Evolutionary conservation across 2,329 filamentous ascomycete genomes (phyloP), one percentile per base, ranked within the genome.

Genomic region (Fusarium pininemorale): DNA sequence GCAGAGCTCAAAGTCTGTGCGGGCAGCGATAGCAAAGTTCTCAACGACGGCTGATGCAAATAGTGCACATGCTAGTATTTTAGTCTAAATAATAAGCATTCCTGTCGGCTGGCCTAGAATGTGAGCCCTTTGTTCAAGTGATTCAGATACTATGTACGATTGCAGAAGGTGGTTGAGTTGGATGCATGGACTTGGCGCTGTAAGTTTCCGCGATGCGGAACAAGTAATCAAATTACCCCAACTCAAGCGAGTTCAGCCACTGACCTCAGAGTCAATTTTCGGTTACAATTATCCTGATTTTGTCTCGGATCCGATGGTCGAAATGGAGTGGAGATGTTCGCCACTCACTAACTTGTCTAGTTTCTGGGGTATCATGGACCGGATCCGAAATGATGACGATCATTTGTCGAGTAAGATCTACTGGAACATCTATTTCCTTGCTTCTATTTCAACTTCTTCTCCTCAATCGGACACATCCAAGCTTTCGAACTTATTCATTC

Each of bases 1-100:
- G 1, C 79, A 80, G 61, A 75, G 78, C 51, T 81, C 79, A 32
- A 81, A 80, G 50, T 81, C 79, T 30, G 78, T 80, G 35, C 78
- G 76, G 38, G 79, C 79, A 4, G 80, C 79, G 6, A 75, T 77
- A 58, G 62, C 57, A 54, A 76, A 77, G 57, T 75, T 79, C 38
- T 69, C 66, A 22, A 66, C 48, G 11, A 37, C 51, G 20, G 18
- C 59, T 10, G 56, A 70, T 11, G 64, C 30, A 8, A 20, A n/a
- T 20, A 28, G n/a, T 22, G 15, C 16, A 12, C 35, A 54, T n/a
- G 41, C 15, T 22, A 41, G 42, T 48, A 47, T 37, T 28, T 22
- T 45, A 57, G 30, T 53, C 11, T 57, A 16, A 32, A 15, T 8
- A 6, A 2, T 15, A 39, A 7, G 15, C 14, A 16, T 16, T 18